Base-by-base conservation (phyloP, 2,329 filamentous ascomycete genomes). In the Drechslerella dactyloides region DNA sequence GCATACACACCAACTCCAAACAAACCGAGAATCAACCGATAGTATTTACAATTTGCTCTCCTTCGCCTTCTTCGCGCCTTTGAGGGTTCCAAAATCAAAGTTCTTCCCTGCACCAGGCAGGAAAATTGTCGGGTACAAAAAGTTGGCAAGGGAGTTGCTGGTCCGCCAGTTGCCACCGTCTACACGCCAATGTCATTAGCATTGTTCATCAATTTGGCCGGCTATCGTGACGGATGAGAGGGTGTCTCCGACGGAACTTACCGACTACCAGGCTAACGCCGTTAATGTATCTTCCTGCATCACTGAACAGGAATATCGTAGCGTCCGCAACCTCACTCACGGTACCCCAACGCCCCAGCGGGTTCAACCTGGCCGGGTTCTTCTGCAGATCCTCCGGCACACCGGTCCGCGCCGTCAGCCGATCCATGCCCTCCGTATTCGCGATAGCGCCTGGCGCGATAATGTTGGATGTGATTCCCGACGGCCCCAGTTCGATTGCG, bases 261-360 rank as follows among this genome's bases (percentile, higher is more conserved):
- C 90, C 86, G 75, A 90, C 90, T 33, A 96, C 90, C 37, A 97
- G 81, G 1, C 87, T 85, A 75, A 91, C 88, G 0, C 92, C 94
- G 75, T 90, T 96, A 52, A 97, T 87, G 79, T 90, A 96, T 78
- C 89, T 91, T 0, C 89, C 93, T 0, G 91, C 87, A 51, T 96
- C 90, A 51, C 89, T 90, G 78, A 97, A 94, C 62, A 97, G 79
- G 77, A 88, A 99, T 0, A 97, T 86, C 0, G 93, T 97, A 0
- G 93, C 90, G 80, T 99, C 93, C 0, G 92, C 90, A 77, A 99
- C 92, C 78, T 99, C 93, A 74, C 89, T 89, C 24, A 96, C 86
- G 0, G 85, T 85, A 5, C 93, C 94, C 79, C 87, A 87, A 64
- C 93, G 84, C 0, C 91, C 91, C 1, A 88, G 81, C 0, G 94